Evolutionary conservation across 2,329 filamentous ascomycete species (phyloP).

Genomic region (Cadophora luteo-olivacea): DNA sequence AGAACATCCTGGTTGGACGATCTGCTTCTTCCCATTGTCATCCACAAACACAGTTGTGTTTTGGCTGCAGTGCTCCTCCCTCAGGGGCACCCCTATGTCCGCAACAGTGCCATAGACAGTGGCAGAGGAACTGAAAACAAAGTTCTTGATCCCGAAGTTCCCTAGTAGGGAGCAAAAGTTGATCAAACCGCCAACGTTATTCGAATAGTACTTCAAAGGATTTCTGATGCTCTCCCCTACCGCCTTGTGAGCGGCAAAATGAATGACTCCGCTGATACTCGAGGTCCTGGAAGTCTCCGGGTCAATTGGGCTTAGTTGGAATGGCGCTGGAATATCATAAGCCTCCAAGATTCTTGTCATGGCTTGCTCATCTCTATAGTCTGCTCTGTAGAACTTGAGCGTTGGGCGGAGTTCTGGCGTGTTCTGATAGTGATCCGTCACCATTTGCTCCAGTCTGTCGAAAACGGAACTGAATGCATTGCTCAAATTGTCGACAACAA

Average conservation of each 20-base stretch:
- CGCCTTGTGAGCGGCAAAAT: slow-evolving; percentile 70
- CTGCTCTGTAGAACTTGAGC: slow-evolving; percentile 40
- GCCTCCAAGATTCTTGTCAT: slow-evolving; percentile 38
- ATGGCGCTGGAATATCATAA: slow-evolving; percentile 30
- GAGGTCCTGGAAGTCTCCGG: slow-evolving; percentile 28
- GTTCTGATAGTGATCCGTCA: slow-evolving; percentile 32
- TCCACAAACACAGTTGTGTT: slow-evolving; percentile 53
- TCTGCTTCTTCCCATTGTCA: slow-evolving; percentile 50
- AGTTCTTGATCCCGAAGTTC: slow-evolving; percentile 66
- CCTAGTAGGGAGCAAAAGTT: slow-evolving; percentile 63
- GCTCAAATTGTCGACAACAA: slow-evolving; percentile 46
- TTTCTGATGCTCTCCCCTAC: slow-evolving; percentile 61
- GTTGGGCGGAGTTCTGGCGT: slow-evolving; percentile 32
- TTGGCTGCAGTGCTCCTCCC: slow-evolving; percentile 63
- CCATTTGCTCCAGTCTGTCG: slow-evolving; percentile 33
- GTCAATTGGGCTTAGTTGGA: slow-evolving; percentile 17
- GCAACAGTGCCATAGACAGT: slow-evolving; percentile 68
- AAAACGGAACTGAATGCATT: slow-evolving; percentile 45
- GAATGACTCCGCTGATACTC: slow-evolving; percentile 67
- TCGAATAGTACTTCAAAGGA: slow-evolving; percentile 70
- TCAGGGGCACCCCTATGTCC: slow-evolving; percentile 56
- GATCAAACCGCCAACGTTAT: slow-evolving; percentile 70
- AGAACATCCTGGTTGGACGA: slow-evolving; percentile 54
- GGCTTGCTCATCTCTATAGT: slow-evolving; percentile 39
- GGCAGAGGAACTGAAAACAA: slow-evolving; percentile 72